These are phyloP conservation scores for Purshia tridentata DNA, from an alignment of 306 rosid genomes.

Conservation along the genomic window DNA sequence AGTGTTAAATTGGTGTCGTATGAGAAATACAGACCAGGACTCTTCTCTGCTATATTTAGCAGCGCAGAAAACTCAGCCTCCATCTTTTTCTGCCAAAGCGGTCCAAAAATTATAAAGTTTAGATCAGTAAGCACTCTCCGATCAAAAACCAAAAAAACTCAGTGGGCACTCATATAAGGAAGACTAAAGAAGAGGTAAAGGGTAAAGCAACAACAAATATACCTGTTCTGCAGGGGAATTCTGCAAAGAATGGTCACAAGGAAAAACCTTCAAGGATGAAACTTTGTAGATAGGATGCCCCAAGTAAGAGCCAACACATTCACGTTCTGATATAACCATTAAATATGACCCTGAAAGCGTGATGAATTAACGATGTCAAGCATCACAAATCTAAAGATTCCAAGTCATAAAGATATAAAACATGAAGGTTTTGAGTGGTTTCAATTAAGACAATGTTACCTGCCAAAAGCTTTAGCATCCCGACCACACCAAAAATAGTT, in stretches of 20 bases:
- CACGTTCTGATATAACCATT: constrained; percentile 67
- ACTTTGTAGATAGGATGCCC: constrained; percentile 84
- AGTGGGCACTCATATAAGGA: background rate
- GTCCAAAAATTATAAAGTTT: constrained; percentile 28
- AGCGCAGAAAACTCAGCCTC: constrained; percentile 76
- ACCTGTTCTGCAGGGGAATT: constrained; percentile 75
- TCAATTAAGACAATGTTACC: constrained; percentile 50
- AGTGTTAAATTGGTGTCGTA: constrained; percentile 84
- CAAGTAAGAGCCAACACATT: constrained; percentile 74
- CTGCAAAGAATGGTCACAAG: constrained; percentile 75
- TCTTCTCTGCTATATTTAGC: constrained; percentile 78
- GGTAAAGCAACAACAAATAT: constrained; percentile 22
- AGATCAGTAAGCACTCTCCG: constrained; percentile 21
- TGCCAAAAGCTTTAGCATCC: constrained; percentile 82
- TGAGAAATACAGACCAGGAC: constrained; percentile 84
- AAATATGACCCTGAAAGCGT: constrained; percentile 69
- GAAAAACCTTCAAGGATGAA: constrained; percentile 66
- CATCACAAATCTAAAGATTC: constrained; percentile 5
- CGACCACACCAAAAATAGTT: constrained; percentile 77
- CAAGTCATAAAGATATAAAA: background rate
- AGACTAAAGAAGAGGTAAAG: background rate
- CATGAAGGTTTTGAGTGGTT: background rate
- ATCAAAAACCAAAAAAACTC: background rate
- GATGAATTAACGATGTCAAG: constrained; percentile 25
- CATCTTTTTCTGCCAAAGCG: constrained; percentile 69